phyloP scores from a whole-genome alignment of 1,139 yeast species.

The Yamadazyma triangularis region DNA sequence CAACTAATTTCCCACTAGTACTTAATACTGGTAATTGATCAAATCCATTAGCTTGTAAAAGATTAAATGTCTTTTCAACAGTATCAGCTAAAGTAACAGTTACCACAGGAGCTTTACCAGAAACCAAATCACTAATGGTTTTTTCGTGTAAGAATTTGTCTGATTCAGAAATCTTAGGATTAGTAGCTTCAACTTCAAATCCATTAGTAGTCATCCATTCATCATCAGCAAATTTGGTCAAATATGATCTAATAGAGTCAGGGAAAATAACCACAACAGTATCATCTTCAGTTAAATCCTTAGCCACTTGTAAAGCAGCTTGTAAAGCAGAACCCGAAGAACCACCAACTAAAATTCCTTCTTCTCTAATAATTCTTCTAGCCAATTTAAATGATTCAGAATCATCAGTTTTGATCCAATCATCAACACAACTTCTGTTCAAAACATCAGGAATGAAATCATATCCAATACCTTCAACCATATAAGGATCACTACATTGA shows the following conservation, averaged over 20 bases:
- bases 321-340: conserved; percentile 83
- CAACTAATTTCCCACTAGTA: conserved; percentile 58
- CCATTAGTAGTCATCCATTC: conserved; percentile 88
- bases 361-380: conserved; percentile 78
- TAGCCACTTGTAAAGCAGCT: conserved; percentile 71
- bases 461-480: conserved; percentile 91
- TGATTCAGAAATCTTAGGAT: conserved; percentile 39
- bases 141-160: conserved; percentile 46
- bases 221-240: conserved; percentile 85
- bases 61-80: conserved; percentile 62
- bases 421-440: conserved; percentile 61
- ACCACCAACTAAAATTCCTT: conserved; percentile 86
- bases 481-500: conserved; percentile 54
- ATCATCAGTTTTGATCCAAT: conserved; percentile 87
- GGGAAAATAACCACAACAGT: conserved; percentile 81
- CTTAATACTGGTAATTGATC: conserved; percentile 82
- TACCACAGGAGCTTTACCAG: conserved; percentile 72
- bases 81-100: conserved; percentile 63
- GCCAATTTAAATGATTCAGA: conserved; percentile 77
- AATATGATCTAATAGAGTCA: conserved; percentile 81
- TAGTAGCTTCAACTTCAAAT: conserved; percentile 48
- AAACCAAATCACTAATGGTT: conserved; percentile 63
- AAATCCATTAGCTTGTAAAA: conserved; percentile 72
- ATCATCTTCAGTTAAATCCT: conserved; percentile 69
- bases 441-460: conserved; percentile 85